phyloP scores from a whole-genome alignment of 2,329 filamentous ascomycete species.

The Colletotrichum cereale region DNA sequence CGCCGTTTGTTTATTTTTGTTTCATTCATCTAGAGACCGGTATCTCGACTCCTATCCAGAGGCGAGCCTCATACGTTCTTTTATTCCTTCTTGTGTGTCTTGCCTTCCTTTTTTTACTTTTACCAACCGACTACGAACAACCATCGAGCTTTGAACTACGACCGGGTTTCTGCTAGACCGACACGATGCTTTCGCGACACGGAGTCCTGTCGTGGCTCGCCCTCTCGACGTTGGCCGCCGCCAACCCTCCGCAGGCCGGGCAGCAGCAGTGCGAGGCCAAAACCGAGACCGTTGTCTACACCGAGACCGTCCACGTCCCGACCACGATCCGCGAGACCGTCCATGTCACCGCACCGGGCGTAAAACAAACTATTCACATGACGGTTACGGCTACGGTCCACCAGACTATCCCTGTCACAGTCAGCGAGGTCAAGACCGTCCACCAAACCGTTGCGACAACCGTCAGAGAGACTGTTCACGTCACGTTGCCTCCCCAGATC shows the following conservation, averaged over 20 bases:
- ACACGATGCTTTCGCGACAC: conserved; percentile 27
- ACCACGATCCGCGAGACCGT: conserved; percentile 10
- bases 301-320: conserved; percentile 12
- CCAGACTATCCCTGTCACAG: conserved; percentile 20
- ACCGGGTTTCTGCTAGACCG: background rate
- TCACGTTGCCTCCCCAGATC: conserved; percentile 19
- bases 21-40: conserved; percentile 38
- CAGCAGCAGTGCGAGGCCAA: conserved; percentile 29
- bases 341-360: conserved; percentile 21
- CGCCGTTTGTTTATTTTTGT: conserved; percentile 32
- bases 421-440: conserved; percentile 28
- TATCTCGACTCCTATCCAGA: conserved; percentile 40
- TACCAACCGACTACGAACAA: background rate
- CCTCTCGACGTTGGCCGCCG: conserved; percentile 28
- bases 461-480: conserved; percentile 26
- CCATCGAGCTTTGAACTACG: background rate
- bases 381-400: conserved; percentile 24
- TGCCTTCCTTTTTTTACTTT: conserved; percentile 6
- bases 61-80: conserved; percentile 39
- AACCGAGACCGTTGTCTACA: conserved; percentile 36
- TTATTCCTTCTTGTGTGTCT: conserved; percentile 25
- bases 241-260: conserved; percentile 25
- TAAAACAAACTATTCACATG: conserved; percentile 29
- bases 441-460: conserved; percentile 21
- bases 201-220: conserved; percentile 33